A percentile compares a stretch with the other conserved stretches of the same genome.
Conservation (phyloP, 441 rosid genomes). For the Eutrema salsugineum region DNA sequence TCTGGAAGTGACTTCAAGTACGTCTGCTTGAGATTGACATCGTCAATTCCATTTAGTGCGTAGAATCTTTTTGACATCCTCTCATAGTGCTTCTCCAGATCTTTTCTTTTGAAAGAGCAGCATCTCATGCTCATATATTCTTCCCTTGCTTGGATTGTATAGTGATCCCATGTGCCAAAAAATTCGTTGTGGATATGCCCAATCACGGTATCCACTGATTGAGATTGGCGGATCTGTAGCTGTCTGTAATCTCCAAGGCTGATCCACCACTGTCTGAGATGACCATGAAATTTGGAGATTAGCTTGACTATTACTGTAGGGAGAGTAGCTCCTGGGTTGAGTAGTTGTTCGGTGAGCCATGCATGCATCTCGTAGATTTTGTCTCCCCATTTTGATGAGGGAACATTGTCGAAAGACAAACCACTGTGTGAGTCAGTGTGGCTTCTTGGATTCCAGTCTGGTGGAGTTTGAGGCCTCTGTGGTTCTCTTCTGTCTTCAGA, state of each 20-base stretch:
- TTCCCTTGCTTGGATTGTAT: neutral
- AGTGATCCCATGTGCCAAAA: neutral
- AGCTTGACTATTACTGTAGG: neutral
- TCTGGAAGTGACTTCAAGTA: too few species aligned
- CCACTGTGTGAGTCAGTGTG: too few species aligned
- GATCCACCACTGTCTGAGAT: neutral
- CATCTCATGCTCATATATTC: neutral
- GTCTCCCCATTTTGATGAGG: too few species aligned
- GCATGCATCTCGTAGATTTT: neutral
- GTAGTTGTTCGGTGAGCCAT: neutral
- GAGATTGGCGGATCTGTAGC: neutral
- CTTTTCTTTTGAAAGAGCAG: neutral
- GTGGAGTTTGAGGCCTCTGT: too few species aligned
- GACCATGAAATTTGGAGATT: neutral
- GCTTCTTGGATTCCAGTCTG: too few species aligned
- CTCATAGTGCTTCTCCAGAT: too few species aligned
- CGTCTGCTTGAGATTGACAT: too few species aligned
- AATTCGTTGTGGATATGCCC: neutral
- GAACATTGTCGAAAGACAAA: too few species aligned
- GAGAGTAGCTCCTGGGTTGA: neutral
- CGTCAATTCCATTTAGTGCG: too few species aligned
- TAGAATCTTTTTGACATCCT: too few species aligned
- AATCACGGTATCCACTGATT: neutral
- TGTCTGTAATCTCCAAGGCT: neutral
- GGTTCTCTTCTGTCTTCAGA: too few species aligned